These are phyloP conservation scores for Ettlia oleoabundans DNA, from an alignment of 139 green algal genomes.

Conservation along the genomic window DNA sequence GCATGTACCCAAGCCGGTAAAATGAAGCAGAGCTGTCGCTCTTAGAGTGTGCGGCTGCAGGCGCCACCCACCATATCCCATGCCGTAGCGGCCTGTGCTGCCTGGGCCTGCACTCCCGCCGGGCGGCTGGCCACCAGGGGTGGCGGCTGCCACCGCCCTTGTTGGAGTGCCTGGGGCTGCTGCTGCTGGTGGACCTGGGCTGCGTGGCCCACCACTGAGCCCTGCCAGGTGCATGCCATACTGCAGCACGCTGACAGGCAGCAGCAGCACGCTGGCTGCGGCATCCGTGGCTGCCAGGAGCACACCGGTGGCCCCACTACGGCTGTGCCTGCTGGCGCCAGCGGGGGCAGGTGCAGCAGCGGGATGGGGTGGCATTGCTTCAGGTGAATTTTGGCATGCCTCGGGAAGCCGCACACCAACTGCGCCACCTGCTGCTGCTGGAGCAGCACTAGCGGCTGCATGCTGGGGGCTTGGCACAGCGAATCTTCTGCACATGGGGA, in stretches of 20 bases:
- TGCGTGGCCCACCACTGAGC: not conserved
- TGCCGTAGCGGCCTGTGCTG: not conserved
- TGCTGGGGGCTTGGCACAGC: too few species aligned
- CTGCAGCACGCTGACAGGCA: constrained; percentile 27
- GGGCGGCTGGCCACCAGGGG: too few species aligned
- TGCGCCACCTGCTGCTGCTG: not conserved
- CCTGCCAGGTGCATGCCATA: not conserved
- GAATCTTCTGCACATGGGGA: too few species aligned
- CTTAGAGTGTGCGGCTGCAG: too few species aligned
- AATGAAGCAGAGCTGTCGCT: too few species aligned
- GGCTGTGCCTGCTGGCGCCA: not conserved
- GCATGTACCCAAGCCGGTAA: too few species aligned
- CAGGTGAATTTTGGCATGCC: too few species aligned
- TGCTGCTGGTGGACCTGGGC: not conserved
- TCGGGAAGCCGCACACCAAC: not conserved
- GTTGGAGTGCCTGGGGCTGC: not conserved
- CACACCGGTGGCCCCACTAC: not conserved
- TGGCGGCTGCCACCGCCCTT: not conserved
- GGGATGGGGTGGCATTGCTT: too few species aligned
- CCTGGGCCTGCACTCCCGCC: too few species aligned
- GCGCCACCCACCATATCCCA: not conserved
- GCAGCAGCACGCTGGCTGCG: constrained; percentile 6
- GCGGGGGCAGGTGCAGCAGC: not conserved
- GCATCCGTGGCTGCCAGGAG: not conserved
- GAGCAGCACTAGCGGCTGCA: too few species aligned